phyloP scores from a whole-genome alignment of 1,284 basidiomycete genomes.

The Hemileia vastatrix region DNA sequence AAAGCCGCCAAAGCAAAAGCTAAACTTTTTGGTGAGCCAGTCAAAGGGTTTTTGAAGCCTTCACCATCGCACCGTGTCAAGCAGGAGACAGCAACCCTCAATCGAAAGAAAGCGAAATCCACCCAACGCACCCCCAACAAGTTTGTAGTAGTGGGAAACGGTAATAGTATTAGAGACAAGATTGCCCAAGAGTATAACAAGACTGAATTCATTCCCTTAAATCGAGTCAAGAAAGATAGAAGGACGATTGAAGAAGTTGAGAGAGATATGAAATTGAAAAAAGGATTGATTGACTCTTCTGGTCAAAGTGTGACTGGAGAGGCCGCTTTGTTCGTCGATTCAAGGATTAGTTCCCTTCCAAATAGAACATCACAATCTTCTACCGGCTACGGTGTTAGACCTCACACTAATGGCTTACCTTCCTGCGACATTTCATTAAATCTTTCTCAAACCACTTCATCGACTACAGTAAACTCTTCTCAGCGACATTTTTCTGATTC shows the following conservation, averaged over 20 bases:
- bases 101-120: not conserved
- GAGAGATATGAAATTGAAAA: slow-evolving; percentile 13
- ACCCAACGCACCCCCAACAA: not conserved
- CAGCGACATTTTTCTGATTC: no score
- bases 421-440: no score
- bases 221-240: slow-evolving; percentile 6
- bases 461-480: no score
- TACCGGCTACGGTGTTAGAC: no score
- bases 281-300: no score
- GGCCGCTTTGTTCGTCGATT: no score
- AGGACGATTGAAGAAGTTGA: slow-evolving; percentile 23
- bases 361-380: no score
- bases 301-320: no score
- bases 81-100: not conserved
- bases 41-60: slow-evolving; percentile 5
- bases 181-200: slow-evolving; percentile 5
- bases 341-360: no score
- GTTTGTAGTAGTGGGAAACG: not conserved
- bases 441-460: no score
- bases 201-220: slow-evolving; percentile 11
- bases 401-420: no score
- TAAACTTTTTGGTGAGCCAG: slow-evolving; percentile 14
- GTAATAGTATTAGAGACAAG: not conserved
- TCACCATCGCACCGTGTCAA: not conserved
- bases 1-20: slow-evolving; percentile 12